Evolutionary conservation across 2,329 filamentous ascomycete genomes (phyloP), one percentile per base, ranked within the genome.

Genomic region (Penicillium oxalicum): DNA sequence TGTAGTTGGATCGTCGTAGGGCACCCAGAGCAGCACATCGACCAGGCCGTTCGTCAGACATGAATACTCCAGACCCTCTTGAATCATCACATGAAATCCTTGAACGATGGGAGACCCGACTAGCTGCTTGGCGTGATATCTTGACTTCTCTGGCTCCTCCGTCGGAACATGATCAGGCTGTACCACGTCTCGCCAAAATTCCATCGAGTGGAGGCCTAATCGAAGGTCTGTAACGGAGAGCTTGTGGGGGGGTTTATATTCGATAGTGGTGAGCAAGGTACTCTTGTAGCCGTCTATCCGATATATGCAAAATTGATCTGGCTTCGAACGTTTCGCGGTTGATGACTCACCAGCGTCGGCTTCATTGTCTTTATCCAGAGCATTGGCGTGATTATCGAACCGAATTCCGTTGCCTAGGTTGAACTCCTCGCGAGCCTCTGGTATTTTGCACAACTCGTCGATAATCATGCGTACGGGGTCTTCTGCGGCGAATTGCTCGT

Each of bases 381-480:
- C 13, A 32, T 41, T 41, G n/a, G 39, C 32, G 24, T 41, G n/a
- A 9, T 41, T 41, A 13, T 13, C 24, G 4, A 41, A 41, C 27
- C 24, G 1, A 5, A 41, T 11, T 1, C 27, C n/a, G 32, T 41
- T 28, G 27, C 39, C 39, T 4, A 41, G 39, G 27, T 13, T 0
- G 39, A 41, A 41, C 39, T 41, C 39, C 4, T 41, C 27, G 2
- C 39, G 39, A 41, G 39, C 27, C 29, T 53, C 59, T 35, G 61
- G 58, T 48, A 63, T 53, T 38, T 57, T 54, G 47, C 58, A 60
- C 24, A 66, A 51, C 35, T 61, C 54, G n/a, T 55, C 47, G 44
- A 66, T 63, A 29, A 67, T 64, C 38, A 61, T 49, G 25, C 52
- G 8, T 28, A 56, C 43, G 24, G 51, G 42, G 2, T 53, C 47